A percentile compares a stretch with the other conserved stretches of the same genome.
These are phyloP conservation scores for Thalassiosira ordinaria DNA, from an alignment of 352 stramenopile genomes.

Conservation along the genomic window DNA sequence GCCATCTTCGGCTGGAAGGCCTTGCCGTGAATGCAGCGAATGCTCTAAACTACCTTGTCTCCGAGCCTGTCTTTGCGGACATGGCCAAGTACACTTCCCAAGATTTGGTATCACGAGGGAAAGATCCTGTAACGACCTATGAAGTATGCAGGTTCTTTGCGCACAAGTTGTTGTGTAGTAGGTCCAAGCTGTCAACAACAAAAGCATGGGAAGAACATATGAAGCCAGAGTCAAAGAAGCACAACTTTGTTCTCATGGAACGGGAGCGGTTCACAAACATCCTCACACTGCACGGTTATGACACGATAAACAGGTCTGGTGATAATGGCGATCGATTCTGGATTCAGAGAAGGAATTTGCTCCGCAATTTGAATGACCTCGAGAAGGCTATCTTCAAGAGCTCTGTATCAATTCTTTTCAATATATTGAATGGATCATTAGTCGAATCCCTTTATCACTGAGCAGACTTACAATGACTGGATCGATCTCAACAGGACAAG, in stretches of 20 bases:
- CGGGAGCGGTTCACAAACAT: background rate
- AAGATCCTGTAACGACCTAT: background rate
- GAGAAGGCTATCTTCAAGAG: background rate
- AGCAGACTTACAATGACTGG: too few relatives aligned
- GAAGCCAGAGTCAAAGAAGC: background rate
- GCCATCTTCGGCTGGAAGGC: background rate
- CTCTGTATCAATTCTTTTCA: background rate
- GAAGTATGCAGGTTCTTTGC: background rate
- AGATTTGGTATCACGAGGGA: background rate
- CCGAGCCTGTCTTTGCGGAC: background rate
- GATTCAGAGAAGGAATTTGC: slow-evolving; percentile 2
- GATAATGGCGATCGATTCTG: slow-evolving; percentile 4
- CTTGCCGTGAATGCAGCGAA: background rate
- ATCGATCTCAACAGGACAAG: too few relatives aligned
- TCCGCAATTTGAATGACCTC: slow-evolving; percentile 1
- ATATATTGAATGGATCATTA: background rate
- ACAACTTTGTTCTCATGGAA: background rate
- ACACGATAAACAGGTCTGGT: background rate
- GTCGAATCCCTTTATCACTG: too few relatives aligned
- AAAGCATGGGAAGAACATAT: background rate
- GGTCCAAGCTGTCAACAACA: background rate
- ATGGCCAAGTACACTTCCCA: background rate
- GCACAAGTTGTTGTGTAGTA: background rate
- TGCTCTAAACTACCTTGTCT: background rate
- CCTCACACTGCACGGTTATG: background rate